phyloP scores from a whole-genome alignment of 441 rosid species.

The Adansonia grandidieri region DNA sequence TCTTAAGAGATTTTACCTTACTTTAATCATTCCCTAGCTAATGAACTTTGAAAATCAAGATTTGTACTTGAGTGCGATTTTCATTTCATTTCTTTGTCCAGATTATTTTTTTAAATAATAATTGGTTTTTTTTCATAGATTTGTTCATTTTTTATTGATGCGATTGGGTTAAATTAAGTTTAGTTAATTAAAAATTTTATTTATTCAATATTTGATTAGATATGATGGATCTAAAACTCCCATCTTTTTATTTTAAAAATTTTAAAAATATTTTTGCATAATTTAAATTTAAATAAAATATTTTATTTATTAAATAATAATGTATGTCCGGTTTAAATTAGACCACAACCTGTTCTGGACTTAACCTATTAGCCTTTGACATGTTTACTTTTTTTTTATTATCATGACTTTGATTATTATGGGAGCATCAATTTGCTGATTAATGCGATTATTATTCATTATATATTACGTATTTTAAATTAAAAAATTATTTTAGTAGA shows the following conservation, averaged over 20 bases:
- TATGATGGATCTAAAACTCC: too few species aligned
- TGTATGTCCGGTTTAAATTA: too few species aligned
- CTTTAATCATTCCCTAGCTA: not conserved
- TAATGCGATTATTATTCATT: not conserved
- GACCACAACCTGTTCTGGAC: too few species aligned
- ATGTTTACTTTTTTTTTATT: too few species aligned
- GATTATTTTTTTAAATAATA: not conserved
- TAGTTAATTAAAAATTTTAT: too few species aligned
- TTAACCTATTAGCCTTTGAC: too few species aligned
- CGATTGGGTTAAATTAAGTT: too few species aligned
- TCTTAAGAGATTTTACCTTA: not conserved
- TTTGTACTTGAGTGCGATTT: conserved; percentile 29
- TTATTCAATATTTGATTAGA: too few species aligned
- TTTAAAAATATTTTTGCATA: not conserved
- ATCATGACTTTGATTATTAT: too few species aligned
- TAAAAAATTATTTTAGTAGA: not conserved
- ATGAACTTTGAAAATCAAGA: conserved; percentile 23
- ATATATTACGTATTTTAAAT: too few species aligned
- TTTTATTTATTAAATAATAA: too few species aligned
- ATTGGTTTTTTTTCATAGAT: not conserved
- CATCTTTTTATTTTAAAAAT: not conserved
- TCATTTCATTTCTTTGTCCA: not conserved
- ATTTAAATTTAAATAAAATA: too few species aligned
- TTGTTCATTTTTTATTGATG: not conserved
- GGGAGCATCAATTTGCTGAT: not conserved